Evolutionary conservation across 768 basidiomycete genomes (phyloP), one percentile per base, ranked within the genome.

Genomic region (Calvatia gigantea): DNA sequence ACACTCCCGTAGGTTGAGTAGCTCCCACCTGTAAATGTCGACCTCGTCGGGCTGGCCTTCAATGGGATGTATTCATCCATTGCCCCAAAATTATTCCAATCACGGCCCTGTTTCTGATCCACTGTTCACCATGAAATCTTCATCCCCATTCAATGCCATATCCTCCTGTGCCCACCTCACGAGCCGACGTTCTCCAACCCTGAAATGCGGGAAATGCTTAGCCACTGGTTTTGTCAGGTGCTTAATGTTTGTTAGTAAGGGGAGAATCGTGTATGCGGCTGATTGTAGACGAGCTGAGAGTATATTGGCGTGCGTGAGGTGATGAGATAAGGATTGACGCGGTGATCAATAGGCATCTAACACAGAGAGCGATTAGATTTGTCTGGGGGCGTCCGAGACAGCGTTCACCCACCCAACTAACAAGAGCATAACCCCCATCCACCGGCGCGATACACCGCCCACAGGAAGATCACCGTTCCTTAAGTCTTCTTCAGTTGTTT

Each of bases 141-240:
- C 74, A 35, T 73, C 70, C 15, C 69, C 69, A 48, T 70, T 66
- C 6, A 75, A 62, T 12, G 69, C 65, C 67, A 78, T 70, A 46
- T 80, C 79, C 57, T 79, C 78, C 51, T 78, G 67, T 39, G 75
- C 76, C 78, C 79, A 79, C 12, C 69, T 70, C 47, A 79, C 69
- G 17, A 82, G 72, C 21, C 71, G 65, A 37, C 66, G 62, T 53
- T 77, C 77, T 2, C 73, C 71, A 9, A 70, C 69, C 25, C 75
- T 68, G 64, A 74, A 77, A 3, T 57, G 62, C 17, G 51, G 58
- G 7, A 69, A 66, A 51, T 71, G 65, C n/a, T 54, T 59, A 15
- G 28, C 62, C 2, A 65, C 44, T 0, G 63, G 61, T 19, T 56
- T 60, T 0, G 64, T 54, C 5, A 59, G 54, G 3, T 67, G 43